Evolutionary conservation across 768 basidiomycete species (phyloP).

Genomic region (Suillus placidus): DNA sequence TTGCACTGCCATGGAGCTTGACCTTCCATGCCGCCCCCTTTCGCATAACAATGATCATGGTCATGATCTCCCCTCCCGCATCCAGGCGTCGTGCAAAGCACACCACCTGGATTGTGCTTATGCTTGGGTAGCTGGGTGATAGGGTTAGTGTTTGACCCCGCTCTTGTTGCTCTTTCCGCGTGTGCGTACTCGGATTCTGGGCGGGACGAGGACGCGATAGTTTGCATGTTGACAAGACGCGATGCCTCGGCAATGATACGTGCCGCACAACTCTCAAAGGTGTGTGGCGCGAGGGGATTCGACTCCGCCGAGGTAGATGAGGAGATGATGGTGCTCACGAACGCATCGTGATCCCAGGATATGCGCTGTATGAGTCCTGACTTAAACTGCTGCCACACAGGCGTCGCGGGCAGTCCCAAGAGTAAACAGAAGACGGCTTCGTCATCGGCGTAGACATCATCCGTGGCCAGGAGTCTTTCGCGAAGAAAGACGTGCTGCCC

Average conservation of each 20-base stretch:
- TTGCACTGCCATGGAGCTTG: neutral
- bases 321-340: neutral
- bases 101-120: neutral
- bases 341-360: neutral
- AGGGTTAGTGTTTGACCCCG: neutral
- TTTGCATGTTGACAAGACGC: neutral
- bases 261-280: neutral
- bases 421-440: neutral
- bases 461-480: neutral
- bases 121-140: neutral
- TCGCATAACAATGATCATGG: constrained; percentile 3
- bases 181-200: neutral
- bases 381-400: neutral
- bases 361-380: neutral
- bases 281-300: neutral
- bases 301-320: neutral
- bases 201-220: neutral
- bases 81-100: neutral
- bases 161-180: neutral
- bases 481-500: neutral
- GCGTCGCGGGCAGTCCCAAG: neutral
- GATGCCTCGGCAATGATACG: neutral
- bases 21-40: constrained; percentile 4
- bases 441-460: neutral
- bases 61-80: neutral